phyloP scores from a whole-genome alignment of 1,139 yeast genomes.

The Candida sp. region DNA sequence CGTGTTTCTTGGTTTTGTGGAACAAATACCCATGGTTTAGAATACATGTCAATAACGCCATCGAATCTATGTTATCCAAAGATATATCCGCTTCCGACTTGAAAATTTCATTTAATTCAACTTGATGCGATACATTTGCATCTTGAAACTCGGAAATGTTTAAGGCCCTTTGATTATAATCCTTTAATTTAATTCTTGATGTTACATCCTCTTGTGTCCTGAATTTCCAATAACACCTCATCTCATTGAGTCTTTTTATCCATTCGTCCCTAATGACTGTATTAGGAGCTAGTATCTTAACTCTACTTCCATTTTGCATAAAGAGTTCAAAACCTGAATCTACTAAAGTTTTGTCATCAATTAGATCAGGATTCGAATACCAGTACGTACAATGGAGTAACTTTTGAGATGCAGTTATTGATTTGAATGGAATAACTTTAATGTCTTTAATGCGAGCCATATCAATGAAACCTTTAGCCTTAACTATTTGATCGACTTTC shows the following conservation, averaged over 20 bases:
- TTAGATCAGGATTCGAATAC: conserved; percentile 24
- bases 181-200: conserved; percentile 33
- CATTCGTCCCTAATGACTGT: conserved; percentile 56
- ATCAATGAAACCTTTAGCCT: conserved; percentile 63
- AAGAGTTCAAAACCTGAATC: conserved; percentile 54
- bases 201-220: conserved; percentile 41
- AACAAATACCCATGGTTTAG: conserved; percentile 62
- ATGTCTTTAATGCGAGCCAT: conserved; percentile 46
- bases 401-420: conserved; percentile 28
- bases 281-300: conserved; percentile 60
- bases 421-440: conserved; percentile 20
- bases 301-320: conserved; percentile 41
- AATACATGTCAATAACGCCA: conserved; percentile 59
- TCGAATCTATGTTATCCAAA: conserved; percentile 52
- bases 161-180: conserved; percentile 44
- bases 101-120: conserved; percentile 52
- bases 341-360: conserved; percentile 26
- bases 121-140: conserved; percentile 48
- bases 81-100: conserved; percentile 52
- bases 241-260: conserved; percentile 47
- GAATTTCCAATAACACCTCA: conserved; percentile 59
- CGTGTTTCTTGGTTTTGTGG: conserved; percentile 66
- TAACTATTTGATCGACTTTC: conserved; percentile 50
- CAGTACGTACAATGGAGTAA: conserved; percentile 42
- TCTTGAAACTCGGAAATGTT: conserved; percentile 58